Evolutionary conservation across 2,329 filamentous ascomycete genomes (phyloP).

Genomic region (Mollisiaceae sp.): DNA sequence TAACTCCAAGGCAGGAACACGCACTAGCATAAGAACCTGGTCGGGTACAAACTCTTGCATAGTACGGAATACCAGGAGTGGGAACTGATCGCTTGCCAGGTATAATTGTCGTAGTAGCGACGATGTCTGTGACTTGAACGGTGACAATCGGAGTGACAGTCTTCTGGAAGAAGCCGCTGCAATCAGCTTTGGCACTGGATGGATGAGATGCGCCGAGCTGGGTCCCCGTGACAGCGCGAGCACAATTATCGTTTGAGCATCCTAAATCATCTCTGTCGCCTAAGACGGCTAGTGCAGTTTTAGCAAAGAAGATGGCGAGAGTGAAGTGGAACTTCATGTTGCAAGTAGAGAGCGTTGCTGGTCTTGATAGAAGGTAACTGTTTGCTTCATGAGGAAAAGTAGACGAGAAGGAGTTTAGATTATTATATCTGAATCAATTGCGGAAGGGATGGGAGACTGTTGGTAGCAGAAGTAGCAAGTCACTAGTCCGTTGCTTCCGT

Average conservation of each 20-base stretch:
- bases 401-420: neutral
- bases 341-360: neutral
- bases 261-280: neutral
- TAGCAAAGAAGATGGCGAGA: neutral
- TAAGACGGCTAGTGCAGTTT: neutral
- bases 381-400: neutral
- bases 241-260: constrained; percentile 33
- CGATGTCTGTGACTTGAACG: constrained; percentile 11
- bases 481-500: neutral
- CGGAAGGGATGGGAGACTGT: neutral
- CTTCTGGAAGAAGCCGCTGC: constrained; percentile 25
- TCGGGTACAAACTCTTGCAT: constrained; percentile 34
- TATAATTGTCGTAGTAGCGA: constrained; percentile 19
- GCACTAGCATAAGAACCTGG: constrained; percentile 33
- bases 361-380: neutral
- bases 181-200: constrained; percentile 28
- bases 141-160: constrained; percentile 20
- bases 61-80: constrained; percentile 30
- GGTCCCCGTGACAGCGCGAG: constrained; percentile 33
- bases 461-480: neutral
- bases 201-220: constrained; percentile 21
- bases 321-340: constrained; percentile 12
- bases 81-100: constrained; percentile 18
- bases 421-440: neutral
- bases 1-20: constrained; percentile 37